Base-by-base conservation (phyloP, 306 rosid genomes). In the Mimosa bimucronata region DNA sequence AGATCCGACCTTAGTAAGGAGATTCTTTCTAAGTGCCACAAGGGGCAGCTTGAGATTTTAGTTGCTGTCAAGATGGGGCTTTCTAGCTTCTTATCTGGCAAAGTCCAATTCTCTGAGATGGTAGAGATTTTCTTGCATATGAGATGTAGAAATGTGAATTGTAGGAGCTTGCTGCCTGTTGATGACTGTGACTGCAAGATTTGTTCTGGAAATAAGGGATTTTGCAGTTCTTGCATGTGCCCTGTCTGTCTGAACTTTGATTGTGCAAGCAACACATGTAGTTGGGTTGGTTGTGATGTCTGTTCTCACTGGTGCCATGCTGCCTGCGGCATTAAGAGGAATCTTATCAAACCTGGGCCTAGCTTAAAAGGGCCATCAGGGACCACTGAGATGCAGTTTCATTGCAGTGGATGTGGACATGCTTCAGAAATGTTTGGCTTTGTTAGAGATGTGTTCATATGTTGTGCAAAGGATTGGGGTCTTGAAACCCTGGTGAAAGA, bases 231-330 rank as follows among this genome's bases (percentile, higher is more conserved):
- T 53, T 96, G 99, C 57, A 96, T 93, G 99, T 96, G 99, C 82
- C 98, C 98, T 61, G 61, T 96, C 6, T 96, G 99, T 81, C 83
- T 96, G 97, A 96, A 91, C 85, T 96, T 96, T 55, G 99, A 96
- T 73, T 91, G 93, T 81, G 99, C 99, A 18, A 96, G 3, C 76
- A 93, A 93, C 66, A 96, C 99, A 61, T 96, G 99, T 74, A 91
- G 97, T 77, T 96, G 99, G 99, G 93, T 96, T 75, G 99, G 99
- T 6, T 96, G 99, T 76, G 99, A 96, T 83, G 94, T 90, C 58
- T 96, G 99, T 81, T 91, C 93, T 2, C 99, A 96, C 79, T 96
- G 99, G 99, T 93, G 99, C 85, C 99, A 96, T 79, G 98, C 99
- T 79, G 89, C 92, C 21, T 96, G 99, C 86, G 97, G 97, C 80